These are phyloP conservation scores for Acanthamoeba rhysodes DNA, from an alignment of 208 protist species.

Conservation along the genomic window DNA sequence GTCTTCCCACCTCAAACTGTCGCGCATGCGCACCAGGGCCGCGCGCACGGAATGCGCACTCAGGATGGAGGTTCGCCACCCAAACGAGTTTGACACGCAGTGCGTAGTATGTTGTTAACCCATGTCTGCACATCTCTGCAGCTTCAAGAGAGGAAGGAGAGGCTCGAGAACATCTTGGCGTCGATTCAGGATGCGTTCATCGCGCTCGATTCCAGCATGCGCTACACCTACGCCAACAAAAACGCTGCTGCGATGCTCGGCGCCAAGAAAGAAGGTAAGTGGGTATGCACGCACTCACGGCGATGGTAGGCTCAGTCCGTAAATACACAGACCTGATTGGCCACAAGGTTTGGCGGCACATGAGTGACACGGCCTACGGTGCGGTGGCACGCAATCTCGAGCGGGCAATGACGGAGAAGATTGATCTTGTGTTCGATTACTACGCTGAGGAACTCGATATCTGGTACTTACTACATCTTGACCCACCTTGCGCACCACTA, in stretches of 20 bases:
- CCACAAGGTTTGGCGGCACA: constrained; percentile 52
- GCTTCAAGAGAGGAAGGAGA: too few species aligned
- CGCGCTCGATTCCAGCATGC: not conserved
- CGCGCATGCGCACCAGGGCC: not conserved
- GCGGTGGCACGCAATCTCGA: constrained; percentile 43
- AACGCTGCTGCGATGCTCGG: not conserved
- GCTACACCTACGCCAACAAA: constrained; percentile 30
- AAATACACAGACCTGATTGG: constrained; percentile 19
- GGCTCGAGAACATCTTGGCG: constrained; percentile 16
- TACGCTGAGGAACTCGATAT: too few species aligned
- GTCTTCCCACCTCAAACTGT: constrained; percentile 25
- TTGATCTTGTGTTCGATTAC: constrained; percentile 50
- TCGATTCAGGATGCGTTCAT: constrained; percentile 64
- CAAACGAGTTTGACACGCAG: too few species aligned
- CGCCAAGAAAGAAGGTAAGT: constrained; percentile 29
- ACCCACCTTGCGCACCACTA: too few species aligned
- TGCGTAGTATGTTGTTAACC: too few species aligned
- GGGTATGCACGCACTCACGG: not conserved
- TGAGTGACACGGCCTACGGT: constrained; percentile 52
- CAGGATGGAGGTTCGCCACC: not conserved
- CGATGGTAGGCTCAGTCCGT: not conserved
- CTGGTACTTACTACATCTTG: too few species aligned
- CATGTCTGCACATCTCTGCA: too few species aligned
- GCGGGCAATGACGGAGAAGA: constrained; percentile 30
- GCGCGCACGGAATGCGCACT: not conserved